Percentiles rank a stretch among this genome's conserved stretches.
Conservation (phyloP, 306 rosid species). For the Styphnolobium japonicum region DNA sequence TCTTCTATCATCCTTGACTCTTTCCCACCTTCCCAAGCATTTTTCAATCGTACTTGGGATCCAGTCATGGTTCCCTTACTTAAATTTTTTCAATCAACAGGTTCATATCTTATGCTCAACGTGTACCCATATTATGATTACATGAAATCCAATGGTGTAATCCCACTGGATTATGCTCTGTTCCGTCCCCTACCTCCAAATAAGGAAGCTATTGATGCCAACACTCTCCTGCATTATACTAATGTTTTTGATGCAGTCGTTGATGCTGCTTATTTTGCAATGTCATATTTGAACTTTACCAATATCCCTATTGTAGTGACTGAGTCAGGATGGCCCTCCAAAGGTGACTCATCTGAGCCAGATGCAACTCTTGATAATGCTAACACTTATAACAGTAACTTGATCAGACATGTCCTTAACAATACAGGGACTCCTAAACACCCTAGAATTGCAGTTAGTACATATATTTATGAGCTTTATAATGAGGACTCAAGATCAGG, state of each 20-base stretch:
- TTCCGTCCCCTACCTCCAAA: slow-evolving; percentile 91
- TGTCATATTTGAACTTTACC: slow-evolving; percentile 79
- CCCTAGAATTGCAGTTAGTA: slow-evolving; percentile 72
- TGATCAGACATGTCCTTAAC: slow-evolving; percentile 78
- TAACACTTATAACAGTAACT: slow-evolving; percentile 88
- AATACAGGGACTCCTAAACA: slow-evolving; percentile 94
- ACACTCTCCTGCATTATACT: slow-evolving; percentile 88
- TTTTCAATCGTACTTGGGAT: slow-evolving; percentile 90
- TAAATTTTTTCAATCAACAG: slow-evolving; percentile 78
- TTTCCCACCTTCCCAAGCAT: slow-evolving; percentile 97
- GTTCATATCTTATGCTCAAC: slow-evolving; percentile 86
- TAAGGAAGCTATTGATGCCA: slow-evolving; percentile 90
- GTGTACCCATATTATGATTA: slow-evolving; percentile 90
- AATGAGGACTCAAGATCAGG: slow-evolving; percentile 86
- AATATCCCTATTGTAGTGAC: slow-evolving; percentile 79
- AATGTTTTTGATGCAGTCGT: slow-evolving; percentile 93
- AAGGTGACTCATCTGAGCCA: slow-evolving; percentile 74
- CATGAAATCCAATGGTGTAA: slow-evolving; percentile 61
- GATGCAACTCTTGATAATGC: slow-evolving; percentile 88
- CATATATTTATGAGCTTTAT: slow-evolving; percentile 91
- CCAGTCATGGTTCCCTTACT: slow-evolving; percentile 94
- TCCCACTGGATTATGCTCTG: slow-evolving; percentile 93
- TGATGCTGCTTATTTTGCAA: slow-evolving; percentile 96
- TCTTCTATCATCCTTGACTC: slow-evolving; percentile 88
- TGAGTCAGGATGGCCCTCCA: slow-evolving; percentile 97